Percentiles rank a stretch among this genome's conserved stretches.
Conservation (phyloP, 768 basidiomycete species). For the Piloderma croceum region DNA sequence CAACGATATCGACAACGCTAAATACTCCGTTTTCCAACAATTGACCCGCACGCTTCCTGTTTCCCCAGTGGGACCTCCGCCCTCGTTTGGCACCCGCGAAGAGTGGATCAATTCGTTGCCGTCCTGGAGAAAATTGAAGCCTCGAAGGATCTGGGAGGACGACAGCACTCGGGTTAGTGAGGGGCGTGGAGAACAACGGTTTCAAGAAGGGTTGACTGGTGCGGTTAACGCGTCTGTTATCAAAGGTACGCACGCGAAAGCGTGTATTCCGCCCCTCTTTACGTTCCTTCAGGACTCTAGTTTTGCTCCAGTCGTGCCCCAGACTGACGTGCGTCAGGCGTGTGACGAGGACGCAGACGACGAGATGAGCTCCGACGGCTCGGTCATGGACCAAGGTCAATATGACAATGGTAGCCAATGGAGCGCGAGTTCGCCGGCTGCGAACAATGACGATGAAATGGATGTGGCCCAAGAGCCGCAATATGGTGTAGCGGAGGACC, state of each 20-base stretch:
- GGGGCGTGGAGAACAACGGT: slow-evolving; percentile 44
- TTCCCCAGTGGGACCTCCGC: slow-evolving; percentile 55
- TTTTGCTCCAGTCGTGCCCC: slow-evolving; percentile 10
- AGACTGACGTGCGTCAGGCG: background rate
- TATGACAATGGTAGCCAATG: slow-evolving; percentile 35
- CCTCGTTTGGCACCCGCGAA: slow-evolving; percentile 61
- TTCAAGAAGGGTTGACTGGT: slow-evolving; percentile 67
- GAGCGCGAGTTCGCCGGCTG: slow-evolving; percentile 27
- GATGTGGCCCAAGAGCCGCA: slow-evolving; percentile 22
- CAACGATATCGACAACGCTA: slow-evolving; percentile 37
- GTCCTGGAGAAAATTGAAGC: slow-evolving; percentile 65
- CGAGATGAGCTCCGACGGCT: slow-evolving; percentile 39
- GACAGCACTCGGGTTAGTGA: slow-evolving; percentile 28
- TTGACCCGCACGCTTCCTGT: slow-evolving; percentile 55
- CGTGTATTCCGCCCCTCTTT: slow-evolving; percentile 74
- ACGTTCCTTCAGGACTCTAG: slow-evolving; percentile 13
- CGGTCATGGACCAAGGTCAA: slow-evolving; percentile 27
- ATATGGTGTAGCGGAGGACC: slow-evolving; percentile 22
- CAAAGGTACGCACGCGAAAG: slow-evolving; percentile 82
- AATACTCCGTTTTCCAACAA: slow-evolving; percentile 44
- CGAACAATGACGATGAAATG: slow-evolving; percentile 24
- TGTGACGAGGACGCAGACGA: slow-evolving; percentile 35
- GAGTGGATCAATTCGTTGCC: slow-evolving; percentile 71
- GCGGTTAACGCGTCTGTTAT: slow-evolving; percentile 76
- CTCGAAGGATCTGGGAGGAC: slow-evolving; percentile 63